Evolutionary conservation across 257 asterid species (phyloP), one percentile per base, ranked within the genome.

Genomic region (Phtheirospermum japonicum): DNA sequence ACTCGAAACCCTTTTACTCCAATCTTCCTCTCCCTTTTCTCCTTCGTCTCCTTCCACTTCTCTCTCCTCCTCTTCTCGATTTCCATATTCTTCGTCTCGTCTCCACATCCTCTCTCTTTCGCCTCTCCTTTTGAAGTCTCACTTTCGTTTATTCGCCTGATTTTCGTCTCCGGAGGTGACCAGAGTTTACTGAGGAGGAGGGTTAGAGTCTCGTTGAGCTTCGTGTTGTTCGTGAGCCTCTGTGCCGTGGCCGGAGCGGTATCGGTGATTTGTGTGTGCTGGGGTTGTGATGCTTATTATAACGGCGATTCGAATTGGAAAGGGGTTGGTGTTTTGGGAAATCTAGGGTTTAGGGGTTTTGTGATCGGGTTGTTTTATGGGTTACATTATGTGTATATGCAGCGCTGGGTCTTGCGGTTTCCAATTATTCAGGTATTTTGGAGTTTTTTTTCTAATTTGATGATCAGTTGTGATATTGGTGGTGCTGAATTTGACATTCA

Each of bases 391-490:
- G 86, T 85, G 45, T 87, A 72, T 68, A 75, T 67, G 69, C 71
- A 72, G 74, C 81, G 96, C 57, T 89, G 97, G 97, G 87, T 89
- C 64, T 71, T 89, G 70, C 82, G 70, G 18, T 93, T 93, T 71
- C 99, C 97, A 13, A 82, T 93, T 37, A 66, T 93, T 70, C 99
- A 93, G 97, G 99, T 93, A 69, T 30, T 48, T 26, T 23, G 40
- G 28, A 14, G 40, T 54, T 66, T 7, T 7, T 61, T 14, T 37
- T 63, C 9, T 10, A 0, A 10, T 53, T 30, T 17, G 62, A 58
- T 62, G 58, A 30, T 64, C 11, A 4, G 23, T 54, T 40, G 48
- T 7, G 13, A 16, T 59, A 0, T 55, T 70, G 20, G 4, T 61
- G 30, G 59, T 60, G 23, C 61, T 71, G 48, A 31, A 9, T 13